phyloP scores from a whole-genome alignment of 768 basidiomycete species.

The Lactarius hengduanensis region DNA sequence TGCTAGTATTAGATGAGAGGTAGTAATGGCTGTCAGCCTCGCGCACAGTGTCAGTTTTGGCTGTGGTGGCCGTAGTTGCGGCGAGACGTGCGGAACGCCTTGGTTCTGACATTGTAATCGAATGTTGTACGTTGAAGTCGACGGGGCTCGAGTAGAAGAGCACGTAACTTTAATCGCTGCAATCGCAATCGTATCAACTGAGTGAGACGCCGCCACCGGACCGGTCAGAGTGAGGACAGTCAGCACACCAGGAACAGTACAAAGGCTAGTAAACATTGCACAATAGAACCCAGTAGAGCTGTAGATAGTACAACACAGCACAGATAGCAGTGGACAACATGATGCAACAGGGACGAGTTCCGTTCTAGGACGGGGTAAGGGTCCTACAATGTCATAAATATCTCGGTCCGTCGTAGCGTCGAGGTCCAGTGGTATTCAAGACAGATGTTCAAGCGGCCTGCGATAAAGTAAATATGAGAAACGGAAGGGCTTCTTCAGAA shows the following conservation, averaged over 20 bases:
- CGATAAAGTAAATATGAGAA: constrained; percentile 2
- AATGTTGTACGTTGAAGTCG: not conserved
- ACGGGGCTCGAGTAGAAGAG: not conserved
- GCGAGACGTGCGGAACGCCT: constrained; percentile 29
- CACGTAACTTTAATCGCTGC: constrained; percentile 17
- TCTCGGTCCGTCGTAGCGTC: constrained; percentile 14
- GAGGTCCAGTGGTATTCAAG: constrained; percentile 18
- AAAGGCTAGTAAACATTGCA: constrained; percentile 25
- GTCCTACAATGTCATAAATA: constrained; percentile 26
- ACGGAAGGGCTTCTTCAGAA: not conserved
- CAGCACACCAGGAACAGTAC: constrained; percentile 11
- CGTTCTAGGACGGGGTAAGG: constrained; percentile 22
- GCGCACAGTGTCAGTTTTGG: constrained; percentile 7
- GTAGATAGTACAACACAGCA: constrained; percentile 28
- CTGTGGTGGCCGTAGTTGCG: constrained; percentile 13
- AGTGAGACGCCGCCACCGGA: not conserved
- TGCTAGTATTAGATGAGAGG: not conserved
- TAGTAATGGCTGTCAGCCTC: not conserved
- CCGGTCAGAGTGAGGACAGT: constrained; percentile 1
- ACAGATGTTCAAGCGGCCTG: constrained; percentile 22
- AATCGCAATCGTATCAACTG: constrained; percentile 4
- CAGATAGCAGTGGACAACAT: constrained; percentile 24
- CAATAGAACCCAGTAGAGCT: constrained; percentile 26
- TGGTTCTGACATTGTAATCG: constrained; percentile 25
- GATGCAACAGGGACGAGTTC: constrained; percentile 25